A percentile compares a stretch with the other conserved stretches of the same genome.
These are phyloP conservation scores for Hypoxylon lienhwacheense DNA, from an alignment of 495 filamentous ascomycete species.

Conservation along the genomic window DNA sequence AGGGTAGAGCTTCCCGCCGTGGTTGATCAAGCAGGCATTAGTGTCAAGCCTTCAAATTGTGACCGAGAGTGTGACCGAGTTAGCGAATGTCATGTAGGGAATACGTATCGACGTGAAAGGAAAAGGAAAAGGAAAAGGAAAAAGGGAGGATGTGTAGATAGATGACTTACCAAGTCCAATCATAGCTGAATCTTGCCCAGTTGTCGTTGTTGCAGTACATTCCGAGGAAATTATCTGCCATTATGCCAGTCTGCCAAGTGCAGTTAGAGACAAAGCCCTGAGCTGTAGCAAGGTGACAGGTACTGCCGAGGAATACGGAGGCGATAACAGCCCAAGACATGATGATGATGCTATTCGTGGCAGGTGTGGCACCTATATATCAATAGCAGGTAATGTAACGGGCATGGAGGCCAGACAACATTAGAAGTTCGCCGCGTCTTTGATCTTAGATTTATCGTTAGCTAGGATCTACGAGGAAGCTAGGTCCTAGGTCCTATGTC, in stretches of 20 bases:
- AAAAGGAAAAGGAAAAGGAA: too few species aligned
- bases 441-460: too few species aligned
- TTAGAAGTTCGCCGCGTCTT: too few species aligned
- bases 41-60: conserved; percentile 41
- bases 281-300: conserved; percentile 8
- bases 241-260: conserved; percentile 36
- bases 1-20: conserved; percentile 32
- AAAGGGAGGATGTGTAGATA: too few species aligned
- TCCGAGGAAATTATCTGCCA: conserved; percentile 33
- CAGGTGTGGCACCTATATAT: too few species aligned
- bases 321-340: conserved; percentile 2
- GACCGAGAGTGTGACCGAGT: background rate
- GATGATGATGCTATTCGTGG: background rate
- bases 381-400: too few species aligned
- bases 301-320: conserved; percentile 6
- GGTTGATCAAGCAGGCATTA: conserved; percentile 35
- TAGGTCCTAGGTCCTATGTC: too few species aligned
- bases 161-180: conserved; percentile 42
- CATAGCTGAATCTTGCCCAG: conserved; percentile 35
- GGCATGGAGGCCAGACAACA: too few species aligned
- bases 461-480: too few species aligned
- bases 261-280: conserved; percentile 36
- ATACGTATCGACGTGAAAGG: background rate
- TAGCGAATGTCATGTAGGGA: background rate
- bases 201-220: conserved; percentile 40